A percentile compares a stretch with the other conserved stretches of the same genome.
phyloP scores from a whole-genome alignment of 192 early-diverging fungal species.

The Chytriomyces hyalinus region DNA sequence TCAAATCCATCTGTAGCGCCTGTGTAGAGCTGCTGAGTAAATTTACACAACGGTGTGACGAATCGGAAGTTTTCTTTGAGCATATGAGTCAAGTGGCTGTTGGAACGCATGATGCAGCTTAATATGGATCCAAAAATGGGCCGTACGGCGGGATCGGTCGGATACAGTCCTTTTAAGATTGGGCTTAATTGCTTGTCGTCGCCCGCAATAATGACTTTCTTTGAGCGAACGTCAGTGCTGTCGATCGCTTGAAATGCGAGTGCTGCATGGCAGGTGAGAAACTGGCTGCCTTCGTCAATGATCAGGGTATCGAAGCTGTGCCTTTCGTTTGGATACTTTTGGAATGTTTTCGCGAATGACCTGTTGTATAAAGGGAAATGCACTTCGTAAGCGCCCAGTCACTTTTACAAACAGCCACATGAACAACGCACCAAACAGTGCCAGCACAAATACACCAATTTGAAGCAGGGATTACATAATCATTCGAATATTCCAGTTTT shows the following conservation, averaged over 20 bases:
- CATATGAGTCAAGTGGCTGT: constrained; percentile 23
- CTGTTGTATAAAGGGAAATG: constrained; percentile 4
- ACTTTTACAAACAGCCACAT: neutral
- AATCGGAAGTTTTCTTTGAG: constrained; percentile 52
- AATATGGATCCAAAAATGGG: constrained; percentile 48
- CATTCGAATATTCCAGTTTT: neutral
- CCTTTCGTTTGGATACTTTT: neutral
- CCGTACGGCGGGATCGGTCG: neutral
- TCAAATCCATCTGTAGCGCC: constrained; percentile 12
- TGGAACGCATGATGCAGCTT: constrained; percentile 34
- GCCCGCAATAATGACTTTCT: constrained; percentile 41
- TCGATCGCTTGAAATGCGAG: constrained; percentile 35
- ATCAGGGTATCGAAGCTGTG: constrained; percentile 35
- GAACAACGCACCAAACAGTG: constrained; percentile 40
- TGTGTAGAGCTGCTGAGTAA: constrained; percentile 35
- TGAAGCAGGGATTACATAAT: neutral
- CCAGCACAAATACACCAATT: constrained; percentile 27
- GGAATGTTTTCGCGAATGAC: constrained; percentile 28
- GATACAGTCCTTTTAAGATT: constrained; percentile 40
- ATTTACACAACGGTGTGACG: constrained; percentile 35
- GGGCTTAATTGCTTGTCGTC: constrained; percentile 46
- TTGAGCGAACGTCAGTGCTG: neutral
- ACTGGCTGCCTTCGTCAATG: constrained; percentile 48
- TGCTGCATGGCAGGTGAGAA: constrained; percentile 38
- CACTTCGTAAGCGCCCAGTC: neutral